Evolutionary conservation across 1,139 yeast species (phyloP).

Genomic region (Geotrichum carabidarum): DNA sequence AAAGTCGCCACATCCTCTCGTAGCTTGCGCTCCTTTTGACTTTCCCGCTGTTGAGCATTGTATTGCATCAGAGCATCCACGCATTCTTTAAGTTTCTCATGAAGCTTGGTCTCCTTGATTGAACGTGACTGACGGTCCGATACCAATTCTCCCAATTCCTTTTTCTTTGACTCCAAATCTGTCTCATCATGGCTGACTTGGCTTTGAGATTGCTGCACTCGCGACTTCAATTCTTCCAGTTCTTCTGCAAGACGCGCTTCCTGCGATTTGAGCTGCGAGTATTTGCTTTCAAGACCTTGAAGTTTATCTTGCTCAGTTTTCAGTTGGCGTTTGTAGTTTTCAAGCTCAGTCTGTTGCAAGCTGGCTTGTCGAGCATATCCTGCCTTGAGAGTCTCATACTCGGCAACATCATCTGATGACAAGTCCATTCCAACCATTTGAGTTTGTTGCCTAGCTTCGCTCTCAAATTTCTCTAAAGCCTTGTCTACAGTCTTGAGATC

Average conservation of each 20-base stretch:
- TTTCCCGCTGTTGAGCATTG: constrained; percentile 70
- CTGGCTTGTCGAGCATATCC: constrained; percentile 40
- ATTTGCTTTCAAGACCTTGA: constrained; percentile 31
- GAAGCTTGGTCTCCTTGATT: constrained; percentile 51
- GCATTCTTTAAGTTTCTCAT: constrained; percentile 60
- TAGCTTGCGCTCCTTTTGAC: constrained; percentile 59
- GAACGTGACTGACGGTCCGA: constrained; percentile 45
- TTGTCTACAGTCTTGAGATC: constrained; percentile 49
- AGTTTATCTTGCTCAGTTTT: constrained; percentile 30
- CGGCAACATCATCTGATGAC: constrained; percentile 50
- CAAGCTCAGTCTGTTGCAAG: constrained; percentile 30
- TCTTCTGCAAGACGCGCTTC: constrained; percentile 33
- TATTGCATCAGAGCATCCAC: constrained; percentile 62
- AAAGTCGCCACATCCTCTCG: constrained; percentile 68
- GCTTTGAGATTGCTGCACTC: constrained; percentile 16
- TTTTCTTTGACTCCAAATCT: constrained; percentile 39
- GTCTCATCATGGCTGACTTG: constrained; percentile 26
- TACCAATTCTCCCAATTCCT: constrained; percentile 42
- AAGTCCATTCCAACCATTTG: constrained; percentile 35
- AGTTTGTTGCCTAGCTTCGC: constrained; percentile 37
- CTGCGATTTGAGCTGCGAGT: constrained; percentile 24
- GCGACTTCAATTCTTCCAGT: constrained; percentile 30
- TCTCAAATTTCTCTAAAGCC: constrained; percentile 46
- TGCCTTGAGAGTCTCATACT: constrained; percentile 59
- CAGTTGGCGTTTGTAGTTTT: constrained; percentile 28